Base-by-base conservation (phyloP, 495 filamentous ascomycete genomes). In the Neurospora discreta region DNA sequence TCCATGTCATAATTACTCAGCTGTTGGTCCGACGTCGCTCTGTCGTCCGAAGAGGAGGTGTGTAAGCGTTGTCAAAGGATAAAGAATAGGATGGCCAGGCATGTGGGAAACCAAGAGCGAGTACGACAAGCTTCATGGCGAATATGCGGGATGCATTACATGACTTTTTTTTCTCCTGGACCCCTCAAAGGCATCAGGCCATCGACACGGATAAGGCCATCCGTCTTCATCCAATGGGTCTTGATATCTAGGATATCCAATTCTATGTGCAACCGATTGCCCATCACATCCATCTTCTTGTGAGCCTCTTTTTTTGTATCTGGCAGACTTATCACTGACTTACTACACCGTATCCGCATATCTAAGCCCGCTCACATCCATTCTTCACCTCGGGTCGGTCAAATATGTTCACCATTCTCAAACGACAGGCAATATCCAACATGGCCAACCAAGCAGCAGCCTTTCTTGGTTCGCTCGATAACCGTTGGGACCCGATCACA, bases 11-110 rank as follows among this genome's bases (percentile, higher is more conserved):
- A 4, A 13, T 15, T 3, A 26, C 20, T 26, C 20, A 52, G 44
- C 44, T 52, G 44, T 52, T 26, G 73, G 58, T 43, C 39, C 43
- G 42, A 52, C 73, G 40, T 9, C 71, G 40, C 73, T 69, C 71
- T 39, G 43, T 46, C 43, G 43, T 46, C n/a, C 3, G 3, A 52
- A 10, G 44, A n/a, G 20, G 20, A 52, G 3, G 44, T 13, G 44
- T 23, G 38, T 11, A 36, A 36, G 33, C 33, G 6, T 36, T 5
- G 33, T 36, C 33, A 36, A 0, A 36, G 33, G 33, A 36, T 36
- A 36, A 36, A 5, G 33, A 5, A 36, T 36, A 36, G 33, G 33
- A 36, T 36, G 33, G 33, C 33, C 4, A 36, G 33, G 3, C 33
- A 36, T 36, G 33, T 52, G 44, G 20, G 8, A 26, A 52, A 13